Conservation (phyloP, 352 stramenopile genomes). For the Phytophthora sojae region DNA sequence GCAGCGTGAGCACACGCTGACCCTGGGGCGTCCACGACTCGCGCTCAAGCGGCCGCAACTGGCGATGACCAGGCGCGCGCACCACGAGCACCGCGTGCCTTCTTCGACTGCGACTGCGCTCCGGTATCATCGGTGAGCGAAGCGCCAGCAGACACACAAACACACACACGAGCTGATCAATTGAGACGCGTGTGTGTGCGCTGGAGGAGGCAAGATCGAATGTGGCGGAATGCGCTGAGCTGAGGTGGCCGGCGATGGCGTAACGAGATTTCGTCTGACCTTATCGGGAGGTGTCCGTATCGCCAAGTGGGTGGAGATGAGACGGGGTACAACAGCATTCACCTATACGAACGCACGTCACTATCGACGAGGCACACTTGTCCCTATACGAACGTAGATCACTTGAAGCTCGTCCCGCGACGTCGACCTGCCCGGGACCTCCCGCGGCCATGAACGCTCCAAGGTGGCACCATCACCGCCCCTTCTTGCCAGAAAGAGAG, state of each 20-base stretch:
- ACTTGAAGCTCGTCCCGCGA: no score
- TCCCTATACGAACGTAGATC: no score
- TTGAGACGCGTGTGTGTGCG: neutral
- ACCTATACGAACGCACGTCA: no score
- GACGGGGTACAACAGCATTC: no score
- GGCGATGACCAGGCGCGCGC: slow-evolving; percentile 5
- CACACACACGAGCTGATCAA: neutral
- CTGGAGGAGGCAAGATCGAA: slow-evolving; percentile 9
- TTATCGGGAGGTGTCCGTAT: neutral
- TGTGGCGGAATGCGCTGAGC: slow-evolving; percentile 5
- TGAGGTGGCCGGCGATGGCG: neutral
- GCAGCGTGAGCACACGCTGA: slow-evolving; percentile 19
- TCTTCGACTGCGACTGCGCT: slow-evolving; percentile 14
- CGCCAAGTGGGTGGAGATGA: neutral
- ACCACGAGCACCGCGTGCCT: slow-evolving; percentile 21
- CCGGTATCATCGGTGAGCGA: slow-evolving; percentile 10
- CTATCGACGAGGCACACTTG: no score
- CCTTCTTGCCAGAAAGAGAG: no score
- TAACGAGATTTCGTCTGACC: slow-evolving; percentile 9
- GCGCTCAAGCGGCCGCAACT: neutral
- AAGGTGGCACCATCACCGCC: no score
- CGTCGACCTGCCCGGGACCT: no score
- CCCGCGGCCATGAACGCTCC: no score
- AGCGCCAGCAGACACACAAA: neutral
- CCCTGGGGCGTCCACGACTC: slow-evolving; percentile 20